Percentiles rank a stretch among this genome's conserved stretches.
Conservation (phyloP, 352 stramenopile genomes). For the Phytopythium vexans region DNA sequence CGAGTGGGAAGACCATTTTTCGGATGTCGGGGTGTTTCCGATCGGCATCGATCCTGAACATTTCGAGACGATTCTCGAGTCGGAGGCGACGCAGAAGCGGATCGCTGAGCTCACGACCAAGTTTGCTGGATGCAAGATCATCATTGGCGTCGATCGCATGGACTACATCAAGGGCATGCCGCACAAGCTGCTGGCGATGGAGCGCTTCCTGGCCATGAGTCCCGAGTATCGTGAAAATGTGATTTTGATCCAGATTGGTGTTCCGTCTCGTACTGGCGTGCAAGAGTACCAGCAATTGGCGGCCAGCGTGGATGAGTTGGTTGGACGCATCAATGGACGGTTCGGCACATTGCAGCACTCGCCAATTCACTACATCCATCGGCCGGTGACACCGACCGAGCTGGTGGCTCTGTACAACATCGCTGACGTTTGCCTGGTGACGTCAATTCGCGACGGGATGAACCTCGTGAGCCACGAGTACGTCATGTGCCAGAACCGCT, state of each 20-base stretch:
- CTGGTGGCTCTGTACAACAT: constrained; percentile 89
- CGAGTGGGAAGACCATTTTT: constrained; percentile 79
- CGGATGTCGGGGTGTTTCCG: constrained; percentile 74
- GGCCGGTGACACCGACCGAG: constrained; percentile 68
- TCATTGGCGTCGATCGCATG: constrained; percentile 84
- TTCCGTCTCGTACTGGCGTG: constrained; percentile 84
- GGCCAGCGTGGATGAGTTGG: constrained; percentile 85
- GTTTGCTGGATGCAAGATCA: constrained; percentile 75
- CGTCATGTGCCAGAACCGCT: constrained; percentile 77
- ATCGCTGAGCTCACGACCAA: constrained; percentile 58
- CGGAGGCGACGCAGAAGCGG: constrained; percentile 46
- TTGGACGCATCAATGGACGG: constrained; percentile 85
- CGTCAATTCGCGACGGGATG: constrained; percentile 87
- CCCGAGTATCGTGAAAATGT: constrained; percentile 90
- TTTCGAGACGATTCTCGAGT: constrained; percentile 63
- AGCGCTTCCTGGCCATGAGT: constrained; percentile 78
- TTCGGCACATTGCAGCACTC: constrained; percentile 85
- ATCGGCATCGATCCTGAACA: constrained; percentile 86
- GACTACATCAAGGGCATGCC: constrained; percentile 90
- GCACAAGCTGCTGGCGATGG: constrained; percentile 82
- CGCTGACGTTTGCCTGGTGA: constrained; percentile 88
- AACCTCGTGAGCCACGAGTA: constrained; percentile 91
- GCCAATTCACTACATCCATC: constrained; percentile 89
- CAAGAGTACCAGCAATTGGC: constrained; percentile 82
- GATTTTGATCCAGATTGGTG: constrained; percentile 93